Evolutionary conservation across 1,139 yeast genomes (phyloP).

Genomic region (Candida pseudoviswanathii): DNA sequence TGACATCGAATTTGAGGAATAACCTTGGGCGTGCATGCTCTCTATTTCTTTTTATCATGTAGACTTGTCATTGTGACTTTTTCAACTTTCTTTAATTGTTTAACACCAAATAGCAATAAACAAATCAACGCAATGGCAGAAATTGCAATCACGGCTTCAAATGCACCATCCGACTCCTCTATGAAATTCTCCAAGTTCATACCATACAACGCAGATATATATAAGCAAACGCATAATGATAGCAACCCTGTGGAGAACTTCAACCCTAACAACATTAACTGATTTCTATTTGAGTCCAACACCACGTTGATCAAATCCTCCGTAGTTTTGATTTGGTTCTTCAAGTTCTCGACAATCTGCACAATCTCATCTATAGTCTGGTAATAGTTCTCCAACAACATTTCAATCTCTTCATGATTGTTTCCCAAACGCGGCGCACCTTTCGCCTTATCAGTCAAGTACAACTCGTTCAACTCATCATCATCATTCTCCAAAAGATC

Average conservation of each 20-base stretch:
- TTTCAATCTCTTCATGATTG: conserved; percentile 46
- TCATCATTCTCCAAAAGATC: conserved; percentile 45
- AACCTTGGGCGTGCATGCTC: too few species aligned
- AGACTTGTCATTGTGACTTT: conserved; percentile 45
- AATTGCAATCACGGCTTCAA: conserved; percentile 33
- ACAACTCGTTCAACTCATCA: conserved; percentile 39
- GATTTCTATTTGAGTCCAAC: conserved; percentile 49
- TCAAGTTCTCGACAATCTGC: conserved; percentile 44
- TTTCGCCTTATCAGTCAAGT: conserved; percentile 32
- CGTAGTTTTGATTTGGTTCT: conserved; percentile 46
- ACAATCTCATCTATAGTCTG: conserved; percentile 49
- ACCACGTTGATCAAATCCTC: conserved; percentile 51
- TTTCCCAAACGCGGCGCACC: conserved; percentile 30
- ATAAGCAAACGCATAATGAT: conserved; percentile 42
- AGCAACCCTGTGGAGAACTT: conserved; percentile 45
- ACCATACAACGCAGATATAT: conserved; percentile 47
- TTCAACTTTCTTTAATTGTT: conserved; percentile 35
- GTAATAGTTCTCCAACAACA: conserved; percentile 46
- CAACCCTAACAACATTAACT: conserved; percentile 48
- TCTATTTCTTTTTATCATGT: conserved; percentile 6
- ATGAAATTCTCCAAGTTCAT: conserved; percentile 87
- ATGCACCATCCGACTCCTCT: conserved; percentile 66
- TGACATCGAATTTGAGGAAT: conserved; percentile 32
- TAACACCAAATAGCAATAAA: conserved; percentile 31
- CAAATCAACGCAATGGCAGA: conserved; percentile 29